Evolutionary conservation across 441 rosid genomes (phyloP).

Genomic region (Hypseocharis bilobata): DNA sequence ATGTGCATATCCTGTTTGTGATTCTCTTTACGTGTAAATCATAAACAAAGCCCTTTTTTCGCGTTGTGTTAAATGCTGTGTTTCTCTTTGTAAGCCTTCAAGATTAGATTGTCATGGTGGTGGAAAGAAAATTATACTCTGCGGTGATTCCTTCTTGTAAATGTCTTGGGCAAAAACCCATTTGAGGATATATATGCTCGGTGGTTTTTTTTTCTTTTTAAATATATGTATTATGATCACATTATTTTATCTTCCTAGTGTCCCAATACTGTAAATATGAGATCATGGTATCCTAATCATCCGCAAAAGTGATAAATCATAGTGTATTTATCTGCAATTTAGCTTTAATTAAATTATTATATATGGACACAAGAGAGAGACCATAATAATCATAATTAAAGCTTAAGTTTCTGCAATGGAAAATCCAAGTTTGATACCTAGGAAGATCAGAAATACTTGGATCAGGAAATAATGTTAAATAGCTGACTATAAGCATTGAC

Average conservation of each 20-base stretch:
- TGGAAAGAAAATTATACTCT: conserved; percentile 12
- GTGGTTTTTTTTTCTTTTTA: no score
- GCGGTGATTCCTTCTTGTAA: conserved; percentile 3
- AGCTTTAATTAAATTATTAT: no score
- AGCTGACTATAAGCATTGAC: neutral
- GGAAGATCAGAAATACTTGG: neutral
- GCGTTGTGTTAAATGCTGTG: conserved; percentile 18
- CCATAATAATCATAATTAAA: no score
- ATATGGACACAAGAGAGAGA: no score
- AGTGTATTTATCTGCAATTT: no score
- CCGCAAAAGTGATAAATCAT: no score
- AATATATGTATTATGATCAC: neutral
- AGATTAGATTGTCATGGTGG: conserved; percentile 9
- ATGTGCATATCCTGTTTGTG: conserved; percentile 34
- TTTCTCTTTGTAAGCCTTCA: conserved; percentile 10
- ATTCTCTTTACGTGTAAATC: conserved; percentile 33
- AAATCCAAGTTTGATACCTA: neutral
- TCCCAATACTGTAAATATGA: no score
- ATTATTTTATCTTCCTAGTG: neutral
- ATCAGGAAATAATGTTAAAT: neutral
- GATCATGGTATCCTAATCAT: no score
- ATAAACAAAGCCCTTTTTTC: conserved; percentile 18
- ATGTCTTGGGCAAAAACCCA: neutral
- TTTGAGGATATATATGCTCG: conserved; percentile 10
- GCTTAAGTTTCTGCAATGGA: no score